Percentiles rank a stretch among this genome's conserved stretches.
Conservation (phyloP, 2,329 filamentous ascomycete species). For the Neopestalotiopsis sp. region DNA sequence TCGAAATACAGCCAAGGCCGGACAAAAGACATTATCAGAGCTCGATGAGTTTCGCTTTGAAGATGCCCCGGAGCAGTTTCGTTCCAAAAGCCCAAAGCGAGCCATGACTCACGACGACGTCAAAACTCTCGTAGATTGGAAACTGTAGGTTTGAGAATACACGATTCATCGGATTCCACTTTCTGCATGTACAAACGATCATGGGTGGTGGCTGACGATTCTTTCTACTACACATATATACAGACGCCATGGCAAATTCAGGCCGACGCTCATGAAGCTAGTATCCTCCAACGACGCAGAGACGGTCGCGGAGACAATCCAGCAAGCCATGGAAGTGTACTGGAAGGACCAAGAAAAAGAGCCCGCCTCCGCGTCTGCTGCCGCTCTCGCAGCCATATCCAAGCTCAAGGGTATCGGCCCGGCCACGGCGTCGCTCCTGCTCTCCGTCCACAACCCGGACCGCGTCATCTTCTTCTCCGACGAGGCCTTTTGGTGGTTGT, state of each 20-base stretch:
- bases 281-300: conserved; percentile 64
- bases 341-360: conserved; percentile 39
- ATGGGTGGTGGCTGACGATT: neutral
- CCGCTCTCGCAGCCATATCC: conserved; percentile 58
- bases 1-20: conserved; percentile 46
- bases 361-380: conserved; percentile 33
- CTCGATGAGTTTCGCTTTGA: conserved; percentile 67
- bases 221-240: neutral
- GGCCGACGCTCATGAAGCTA: conserved; percentile 64
- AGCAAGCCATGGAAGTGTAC: conserved; percentile 56
- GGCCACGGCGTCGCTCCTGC: conserved; percentile 76
- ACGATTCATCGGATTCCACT: too few species aligned
- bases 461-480: conserved; percentile 78
- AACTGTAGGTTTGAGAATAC: conserved; percentile 58
- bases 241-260: conserved; percentile 66
- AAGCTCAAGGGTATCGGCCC: conserved; percentile 77
- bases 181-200: too few species aligned
- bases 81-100: conserved; percentile 35
- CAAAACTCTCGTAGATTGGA: conserved; percentile 70
- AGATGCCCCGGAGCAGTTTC: conserved; percentile 54
- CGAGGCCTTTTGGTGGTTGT: conserved; percentile 76
- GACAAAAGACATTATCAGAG: conserved; percentile 56
- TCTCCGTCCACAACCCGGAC: conserved; percentile 66
- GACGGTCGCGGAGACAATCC: conserved; percentile 52
- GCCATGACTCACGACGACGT: conserved; percentile 63